These are phyloP conservation scores for Mycena maculata DNA, from an alignment of 768 basidiomycete species.

Conservation along the genomic window DNA sequence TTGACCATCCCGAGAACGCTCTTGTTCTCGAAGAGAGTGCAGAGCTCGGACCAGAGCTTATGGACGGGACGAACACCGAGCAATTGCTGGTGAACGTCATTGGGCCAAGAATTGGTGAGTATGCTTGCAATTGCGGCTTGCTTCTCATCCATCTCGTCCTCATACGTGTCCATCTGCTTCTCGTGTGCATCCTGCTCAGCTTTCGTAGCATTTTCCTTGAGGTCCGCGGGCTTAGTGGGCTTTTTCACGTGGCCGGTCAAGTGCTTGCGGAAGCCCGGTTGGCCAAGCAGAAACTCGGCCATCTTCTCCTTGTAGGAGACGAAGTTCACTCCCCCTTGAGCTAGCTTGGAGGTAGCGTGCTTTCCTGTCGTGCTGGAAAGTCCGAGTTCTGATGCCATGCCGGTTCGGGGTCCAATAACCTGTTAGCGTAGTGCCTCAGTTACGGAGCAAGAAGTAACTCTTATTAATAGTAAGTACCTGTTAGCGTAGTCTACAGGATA, in stretches of 20 bases:
- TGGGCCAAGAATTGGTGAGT: constrained; percentile 4
- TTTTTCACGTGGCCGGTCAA: too few species aligned
- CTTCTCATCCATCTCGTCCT: constrained; percentile 18
- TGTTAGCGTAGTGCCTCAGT: neutral
- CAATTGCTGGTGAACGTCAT: neutral
- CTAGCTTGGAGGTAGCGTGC: too few species aligned
- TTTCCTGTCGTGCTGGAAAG: too few species aligned
- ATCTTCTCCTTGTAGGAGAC: too few species aligned
- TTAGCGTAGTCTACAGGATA: neutral
- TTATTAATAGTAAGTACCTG: neutral
- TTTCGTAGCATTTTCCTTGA: too few species aligned
- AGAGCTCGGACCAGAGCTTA: neutral
- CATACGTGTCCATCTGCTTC: neutral
- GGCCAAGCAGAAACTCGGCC: too few species aligned
- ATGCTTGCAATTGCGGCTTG: constrained; percentile 1
- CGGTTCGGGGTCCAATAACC: neutral
- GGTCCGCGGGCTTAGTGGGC: too few species aligned
- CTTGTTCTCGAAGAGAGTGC: constrained; percentile 5
- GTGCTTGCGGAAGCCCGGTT: too few species aligned
- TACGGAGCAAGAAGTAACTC: neutral
- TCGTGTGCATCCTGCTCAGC: too few species aligned
- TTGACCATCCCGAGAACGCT: neutral
- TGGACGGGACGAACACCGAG: neutral
- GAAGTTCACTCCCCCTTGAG: too few species aligned
- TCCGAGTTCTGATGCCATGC: neutral